Base-by-base conservation (phyloP, 169 alveolate species). In the Besnoitia besnoiti region DNA sequence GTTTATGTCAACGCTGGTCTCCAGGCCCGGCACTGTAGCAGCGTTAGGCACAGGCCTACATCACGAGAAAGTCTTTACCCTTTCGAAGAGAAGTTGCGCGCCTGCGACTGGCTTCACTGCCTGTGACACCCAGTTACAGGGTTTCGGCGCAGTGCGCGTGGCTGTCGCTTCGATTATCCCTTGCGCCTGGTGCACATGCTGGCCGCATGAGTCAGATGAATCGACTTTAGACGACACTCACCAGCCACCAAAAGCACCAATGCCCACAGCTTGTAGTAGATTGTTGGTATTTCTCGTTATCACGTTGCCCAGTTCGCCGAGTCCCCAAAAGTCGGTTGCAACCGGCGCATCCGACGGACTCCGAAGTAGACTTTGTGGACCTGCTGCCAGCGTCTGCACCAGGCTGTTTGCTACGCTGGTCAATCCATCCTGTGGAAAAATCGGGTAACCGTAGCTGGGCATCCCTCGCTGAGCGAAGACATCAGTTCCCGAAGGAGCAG, bases 391-490 rank as follows among this genome's bases (percentile, higher is more conserved):
- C 46, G 82, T 37, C 46, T 73, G 82, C 12, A 73, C 46, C 12
- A 73, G 39, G 82, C 82, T 73, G n/a, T 73, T 73, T n/a, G 82
- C 46, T 16, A 37, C n/a, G 82, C 82, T 37, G 82, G 47, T 42
- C 10, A 73, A 30, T 27, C 46, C 46, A 0, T 73, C 82, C 16
- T 1, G 46, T 19, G 67, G 67, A 5, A 55, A 55, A 55, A n/a
- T n/a, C 3, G 67, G 67, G 3, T 21, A 10, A 55, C 12, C 12
- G 4, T 1, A 19, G 67, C 67, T 55, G 12, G 67, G 67, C 82
- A n/a, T 73, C 5, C 82, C 82, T n/a, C 82, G 82, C 16, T n/a
- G 46, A 39, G n/a, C 46, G 44, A 39, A 73, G 47, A 27, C 82
- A 42, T 10, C 82, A n/a, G 67, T 19, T 55, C 27, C 67, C 67